A percentile compares a stretch with the other conserved stretches of the same genome.
Conservation (phyloP, 345 rosid genomes). For the Streptanthus diversifolius region DNA sequence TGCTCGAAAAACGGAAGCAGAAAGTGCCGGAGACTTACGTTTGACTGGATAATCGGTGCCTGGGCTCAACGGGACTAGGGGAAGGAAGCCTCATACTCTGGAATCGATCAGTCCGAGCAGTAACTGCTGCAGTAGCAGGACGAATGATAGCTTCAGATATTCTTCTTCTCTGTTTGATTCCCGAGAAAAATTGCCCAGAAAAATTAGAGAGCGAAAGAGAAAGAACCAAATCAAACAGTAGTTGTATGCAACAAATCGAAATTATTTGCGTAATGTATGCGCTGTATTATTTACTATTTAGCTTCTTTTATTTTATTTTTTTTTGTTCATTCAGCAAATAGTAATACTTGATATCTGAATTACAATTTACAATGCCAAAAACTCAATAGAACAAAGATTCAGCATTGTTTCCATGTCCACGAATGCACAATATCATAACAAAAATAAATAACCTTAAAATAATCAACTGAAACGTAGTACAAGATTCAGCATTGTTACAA, state of each 20-base stretch:
- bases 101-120: neutral
- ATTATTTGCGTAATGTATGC: neutral
- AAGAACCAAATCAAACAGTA: neutral
- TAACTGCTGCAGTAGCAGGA: constrained; percentile 1
- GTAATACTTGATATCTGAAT: neutral
- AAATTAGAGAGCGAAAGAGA: neutral
- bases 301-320: neutral
- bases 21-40: constrained; percentile 36
- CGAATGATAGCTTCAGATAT: neutral
- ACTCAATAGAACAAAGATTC: neutral
- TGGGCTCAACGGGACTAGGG: constrained; percentile 49
- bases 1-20: constrained; percentile 8
- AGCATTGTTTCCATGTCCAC: neutral
- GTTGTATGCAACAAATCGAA: neutral
- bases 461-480: too few relatives aligned
- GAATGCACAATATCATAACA: neutral
- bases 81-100: constrained; percentile 47
- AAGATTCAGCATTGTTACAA: neutral
- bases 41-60: constrained; percentile 55
- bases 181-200: constrained; percentile 8
- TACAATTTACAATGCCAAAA: neutral
- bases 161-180: constrained; percentile 7
- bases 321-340: neutral
- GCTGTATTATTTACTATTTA: neutral
- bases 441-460: too few relatives aligned